Conservation (phyloP, 768 basidiomycete genomes). For the Collybia nuda region DNA sequence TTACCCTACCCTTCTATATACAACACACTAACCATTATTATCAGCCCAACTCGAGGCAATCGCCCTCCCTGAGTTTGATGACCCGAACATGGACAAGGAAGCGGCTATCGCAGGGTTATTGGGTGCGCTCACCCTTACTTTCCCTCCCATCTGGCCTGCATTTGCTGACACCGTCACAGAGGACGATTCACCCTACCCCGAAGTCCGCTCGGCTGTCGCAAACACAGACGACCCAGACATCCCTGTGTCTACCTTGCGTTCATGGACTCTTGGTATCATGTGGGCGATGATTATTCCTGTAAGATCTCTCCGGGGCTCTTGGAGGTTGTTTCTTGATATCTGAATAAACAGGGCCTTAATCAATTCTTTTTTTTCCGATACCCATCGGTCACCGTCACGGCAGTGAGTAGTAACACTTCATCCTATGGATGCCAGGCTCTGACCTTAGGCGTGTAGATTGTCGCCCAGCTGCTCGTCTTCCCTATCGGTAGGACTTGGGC, state of each 20-base stretch:
- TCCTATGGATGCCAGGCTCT: constrained; percentile 7
- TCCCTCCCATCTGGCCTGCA: background rate
- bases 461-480: constrained; percentile 70
- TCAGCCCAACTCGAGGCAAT: constrained; percentile 26
- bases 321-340: background rate
- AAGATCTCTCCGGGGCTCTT: constrained; percentile 7
- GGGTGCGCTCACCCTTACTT: constrained; percentile 25
- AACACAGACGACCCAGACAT: constrained; percentile 71
- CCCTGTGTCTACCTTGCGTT: constrained; percentile 61
- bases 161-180: constrained; percentile 26
- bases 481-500: constrained; percentile 66
- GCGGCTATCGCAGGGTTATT: constrained; percentile 40
- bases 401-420: constrained; percentile 34
- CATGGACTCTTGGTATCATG: constrained; percentile 70
- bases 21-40: background rate
- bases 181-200: constrained; percentile 74
- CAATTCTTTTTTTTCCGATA: constrained; percentile 81
- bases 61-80: constrained; percentile 44
- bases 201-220: constrained; percentile 67
- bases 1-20: background rate
- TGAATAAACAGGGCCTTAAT: constrained; percentile 49
- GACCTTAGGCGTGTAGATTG: constrained; percentile 36
- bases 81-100: constrained; percentile 54
- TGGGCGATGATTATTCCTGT: constrained; percentile 66
- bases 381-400: constrained; percentile 61